Evolutionary conservation across 371 early-diverging fungal species (phyloP).

Genomic region (Smittium mucronatum): DNA sequence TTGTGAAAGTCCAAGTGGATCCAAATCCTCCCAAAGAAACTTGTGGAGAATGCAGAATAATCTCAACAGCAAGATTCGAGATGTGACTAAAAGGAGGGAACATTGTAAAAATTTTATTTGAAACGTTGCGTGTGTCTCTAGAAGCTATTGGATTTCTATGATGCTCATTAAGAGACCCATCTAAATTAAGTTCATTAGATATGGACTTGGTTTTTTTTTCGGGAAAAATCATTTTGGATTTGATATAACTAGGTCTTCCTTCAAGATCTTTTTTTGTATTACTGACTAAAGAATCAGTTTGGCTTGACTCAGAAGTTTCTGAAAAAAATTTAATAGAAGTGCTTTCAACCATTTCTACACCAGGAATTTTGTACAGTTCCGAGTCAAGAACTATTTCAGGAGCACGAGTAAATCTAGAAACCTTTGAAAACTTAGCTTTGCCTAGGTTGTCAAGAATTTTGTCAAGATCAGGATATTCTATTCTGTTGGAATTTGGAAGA

Average conservation of each 20-base stretch:
- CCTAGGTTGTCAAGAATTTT: background rate
- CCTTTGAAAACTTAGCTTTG: conserved; percentile 17
- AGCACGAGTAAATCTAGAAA: conserved; percentile 25
- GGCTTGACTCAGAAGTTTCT: background rate
- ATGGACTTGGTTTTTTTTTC: background rate
- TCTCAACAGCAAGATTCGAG: conserved; percentile 24
- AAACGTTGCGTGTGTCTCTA: background rate
- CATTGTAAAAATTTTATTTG: conserved; percentile 14
- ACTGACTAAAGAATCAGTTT: background rate
- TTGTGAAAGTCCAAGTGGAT: conserved; percentile 27
- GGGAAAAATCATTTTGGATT: too few relatives aligned
- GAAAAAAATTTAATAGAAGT: too few relatives aligned
- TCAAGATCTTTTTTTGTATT: too few relatives aligned
- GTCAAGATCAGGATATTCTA: background rate
- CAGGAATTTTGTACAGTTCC: conserved; percentile 16
- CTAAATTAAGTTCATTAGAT: background rate
- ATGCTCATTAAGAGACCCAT: background rate
- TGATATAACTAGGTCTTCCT: too few relatives aligned
- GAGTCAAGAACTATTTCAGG: conserved; percentile 28
- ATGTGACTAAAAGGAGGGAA: conserved; percentile 34
- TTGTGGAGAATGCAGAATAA: conserved; percentile 24
- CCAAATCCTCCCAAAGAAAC: conserved; percentile 21
- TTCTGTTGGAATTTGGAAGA: background rate
- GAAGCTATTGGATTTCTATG: background rate
- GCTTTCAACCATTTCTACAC: background rate